Base-by-base conservation (phyloP, 768 basidiomycete genomes). In the Baorangia bicolor region DNA sequence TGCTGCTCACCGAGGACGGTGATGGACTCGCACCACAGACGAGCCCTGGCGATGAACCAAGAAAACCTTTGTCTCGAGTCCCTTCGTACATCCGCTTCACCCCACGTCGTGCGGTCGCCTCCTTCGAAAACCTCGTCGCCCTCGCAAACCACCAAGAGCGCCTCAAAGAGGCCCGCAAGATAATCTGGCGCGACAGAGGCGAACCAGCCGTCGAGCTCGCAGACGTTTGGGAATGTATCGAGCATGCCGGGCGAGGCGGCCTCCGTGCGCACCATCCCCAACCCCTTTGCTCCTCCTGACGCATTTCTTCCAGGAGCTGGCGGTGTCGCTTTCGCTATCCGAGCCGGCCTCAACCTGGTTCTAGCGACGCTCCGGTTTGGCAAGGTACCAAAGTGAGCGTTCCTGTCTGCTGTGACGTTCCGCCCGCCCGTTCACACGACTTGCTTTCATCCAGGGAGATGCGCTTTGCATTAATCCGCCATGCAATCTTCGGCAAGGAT, bases 101-200 rank as follows among this genome's bases (percentile, higher is more conserved):
- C 1, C 85, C 84, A 75, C 62, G 65, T 14, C 73, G 77, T 34
- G 81, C 86, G 4, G 84, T 88, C 75, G 79, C 82, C 10, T 92
- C 89, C 0, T 93, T 93, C 61, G 90, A 93, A 67, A 91, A 90
- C 65, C 76, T 94, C 9, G 86, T 92, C 21, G 88, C 88, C 14
- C 78, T 94, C 52, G 92, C 92, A 5, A 92, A 92, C 71, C 84
- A 89, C 70, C 87, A 91, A 67, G 89, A 93, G 57, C 77, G 82
- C 2, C 75, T 93, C 31, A 80, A 73, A 57, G 85, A 84, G 52
- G 89, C 91, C 1, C 79, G 88, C 51, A 90, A 84, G 69, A 87
- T 92, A 71, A 83, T 94, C 4, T 91, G 91, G 89, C 77, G 89
- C 13, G 87, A 92, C 63, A 76, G 81, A 57, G 90, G 92, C 4